A percentile compares a stretch with the other conserved stretches of the same genome.
phyloP scores from a whole-genome alignment of 1,139 yeast species.

The Candida glucosophila region DNA sequence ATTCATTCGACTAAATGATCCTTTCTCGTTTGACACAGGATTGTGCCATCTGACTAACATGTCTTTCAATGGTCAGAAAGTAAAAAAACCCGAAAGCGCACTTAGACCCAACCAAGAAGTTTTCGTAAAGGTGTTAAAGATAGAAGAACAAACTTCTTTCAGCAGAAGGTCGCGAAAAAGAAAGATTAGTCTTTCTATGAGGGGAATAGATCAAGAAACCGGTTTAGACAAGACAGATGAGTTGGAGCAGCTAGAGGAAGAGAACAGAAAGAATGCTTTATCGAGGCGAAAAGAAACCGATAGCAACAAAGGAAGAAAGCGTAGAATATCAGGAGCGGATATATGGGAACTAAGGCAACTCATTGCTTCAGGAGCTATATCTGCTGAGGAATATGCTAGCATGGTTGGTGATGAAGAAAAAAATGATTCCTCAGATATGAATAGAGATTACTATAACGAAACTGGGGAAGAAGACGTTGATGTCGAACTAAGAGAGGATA shows the following conservation, averaged over 20 bases:
- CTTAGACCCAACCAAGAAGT: conserved; percentile 53
- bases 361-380: conserved; percentile 69
- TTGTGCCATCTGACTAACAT: conserved; percentile 74
- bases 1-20: conserved; percentile 40
- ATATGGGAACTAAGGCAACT: conserved; percentile 84
- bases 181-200: conserved; percentile 60
- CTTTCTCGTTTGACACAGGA: conserved; percentile 34
- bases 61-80: conserved; percentile 36
- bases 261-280: conserved; percentile 8
- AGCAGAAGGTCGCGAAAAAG: conserved; percentile 14
- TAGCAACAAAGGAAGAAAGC: conserved; percentile 12
- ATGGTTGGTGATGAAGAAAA: conserved; percentile 40
- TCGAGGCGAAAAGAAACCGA: neutral
- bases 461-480: conserved; percentile 55
- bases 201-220: conserved; percentile 62
- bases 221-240: conserved; percentile 41
- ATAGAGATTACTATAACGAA: conserved; percentile 8
- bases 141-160: conserved; percentile 19
- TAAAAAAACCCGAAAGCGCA: conserved; percentile 52
- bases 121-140: conserved; percentile 47
- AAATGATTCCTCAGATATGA: conserved; percentile 1
- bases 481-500: conserved; percentile 59
- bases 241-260: conserved; percentile 6
- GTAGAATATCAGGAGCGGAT: conserved; percentile 74
- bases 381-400: conserved; percentile 67